phyloP scores from a whole-genome alignment of 805 yeast genomes.

The Schwanniomyces sp. region DNA sequence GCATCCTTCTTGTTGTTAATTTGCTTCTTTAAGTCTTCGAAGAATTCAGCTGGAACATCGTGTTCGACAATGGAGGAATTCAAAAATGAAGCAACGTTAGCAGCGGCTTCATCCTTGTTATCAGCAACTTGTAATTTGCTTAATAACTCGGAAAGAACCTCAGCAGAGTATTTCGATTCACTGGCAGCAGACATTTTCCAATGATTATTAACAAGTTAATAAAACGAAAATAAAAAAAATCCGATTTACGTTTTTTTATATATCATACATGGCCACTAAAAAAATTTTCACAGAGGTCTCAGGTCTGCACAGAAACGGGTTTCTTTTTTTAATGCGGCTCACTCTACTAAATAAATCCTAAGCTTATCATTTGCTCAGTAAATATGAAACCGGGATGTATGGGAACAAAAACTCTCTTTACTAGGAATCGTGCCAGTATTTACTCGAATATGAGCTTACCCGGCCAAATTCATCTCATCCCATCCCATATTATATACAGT shows the following conservation, averaged over 20 bases:
- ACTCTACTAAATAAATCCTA: neutral
- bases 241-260: slow-evolving; percentile 2
- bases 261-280: neutral
- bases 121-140: slow-evolving; percentile 92
- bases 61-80: slow-evolving; percentile 98
- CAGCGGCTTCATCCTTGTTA: slow-evolving; percentile 80
- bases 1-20: slow-evolving; percentile 78
- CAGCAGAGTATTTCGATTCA: slow-evolving; percentile 62
- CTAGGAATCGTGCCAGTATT: neutral
- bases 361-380: neutral
- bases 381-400: neutral
- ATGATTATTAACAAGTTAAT: slow-evolving; percentile 1
- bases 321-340: slow-evolving; percentile 7
- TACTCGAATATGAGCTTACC: neutral
- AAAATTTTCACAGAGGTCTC: slow-evolving; percentile 4
- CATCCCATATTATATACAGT: neutral
- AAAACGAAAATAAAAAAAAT: slow-evolving; percentile 5
- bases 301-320: slow-evolving; percentile 5
- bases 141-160: slow-evolving; percentile 92
- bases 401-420: neutral
- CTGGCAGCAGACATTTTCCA: slow-evolving; percentile 52
- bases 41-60: slow-evolving; percentile 92
- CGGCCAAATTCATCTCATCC: neutral
- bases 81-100: slow-evolving; percentile 87
- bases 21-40: slow-evolving; percentile 71